Base-by-base conservation (phyloP, 306 rosid genomes). In the Gleditsia sinensis region DNA sequence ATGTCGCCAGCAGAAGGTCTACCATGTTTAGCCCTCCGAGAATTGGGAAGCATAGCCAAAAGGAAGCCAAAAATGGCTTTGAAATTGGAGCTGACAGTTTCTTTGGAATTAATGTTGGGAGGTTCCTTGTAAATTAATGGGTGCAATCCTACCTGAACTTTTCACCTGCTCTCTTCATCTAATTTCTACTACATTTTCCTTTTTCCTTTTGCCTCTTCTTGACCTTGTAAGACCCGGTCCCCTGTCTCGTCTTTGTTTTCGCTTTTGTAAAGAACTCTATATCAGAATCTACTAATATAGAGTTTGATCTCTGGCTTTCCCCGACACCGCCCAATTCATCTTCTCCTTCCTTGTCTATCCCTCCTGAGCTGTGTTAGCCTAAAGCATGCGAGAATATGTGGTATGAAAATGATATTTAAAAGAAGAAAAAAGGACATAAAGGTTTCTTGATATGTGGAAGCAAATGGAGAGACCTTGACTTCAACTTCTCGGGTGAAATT, bases 341-440 rank as follows among this genome's bases (percentile, higher is more conserved):
- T 83, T 88, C 95, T 91, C 92, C 89, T 90, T 91, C 88, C 89
- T 83, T 88, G 93, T 94, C 98, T 94, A 91, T 94, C 96, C 98
- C 98, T 94, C 96, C 89, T 94, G 98, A 94, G 98, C 98, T 94
- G 51, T 45, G 28, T 73, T 76, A 45, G 40, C 75, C 83, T 17
- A 19, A 17, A 74, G 36, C 64, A 66, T 71, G 62, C 57, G 32
- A 42, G 40, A 62, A 62, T 50, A 11, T 14, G 32, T n/a, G 6
- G 1, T 49, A n/a, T n/a, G n/a, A n/a, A n/a, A n/a, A n/a, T n/a
- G n/a, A n/a, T n/a, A n/a, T n/a, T n/a, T n/a, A n/a, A n/a, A n/a
- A n/a, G n/a, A n/a, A n/a, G n/a, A 53, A 45, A 28, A 1, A 68
- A 72, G 63, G 51, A 67, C 46, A 79, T n/a, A 39, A 73, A 45